These are phyloP conservation scores for Teunomyces gatunensis DNA, from an alignment of 805 yeast genomes.

Conservation along the genomic window DNA sequence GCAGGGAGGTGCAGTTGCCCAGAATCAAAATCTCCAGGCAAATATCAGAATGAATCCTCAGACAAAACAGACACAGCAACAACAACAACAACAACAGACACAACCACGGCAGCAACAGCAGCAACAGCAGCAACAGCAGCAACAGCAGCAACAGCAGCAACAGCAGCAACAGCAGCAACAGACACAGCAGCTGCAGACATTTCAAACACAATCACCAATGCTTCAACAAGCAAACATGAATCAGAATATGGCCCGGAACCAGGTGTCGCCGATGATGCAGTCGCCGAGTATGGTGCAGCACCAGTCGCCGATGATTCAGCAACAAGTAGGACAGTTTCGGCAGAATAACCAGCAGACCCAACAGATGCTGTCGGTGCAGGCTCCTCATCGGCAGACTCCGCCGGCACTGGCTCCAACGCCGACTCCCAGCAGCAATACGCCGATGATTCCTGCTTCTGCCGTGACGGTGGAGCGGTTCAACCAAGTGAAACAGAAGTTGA, in stretches of 20 bases:
- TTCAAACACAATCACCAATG: constrained; percentile 6
- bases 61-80: background rate
- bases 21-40: background rate
- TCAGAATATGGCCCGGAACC: constrained; percentile 8
- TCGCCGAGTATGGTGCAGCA: constrained; percentile 11
- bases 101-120: too few species aligned
- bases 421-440: constrained; percentile 5
- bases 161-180: constrained; percentile 3
- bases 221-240: constrained; percentile 8
- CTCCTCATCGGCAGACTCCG: background rate
- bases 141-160: constrained; percentile 27
- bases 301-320: constrained; percentile 6
- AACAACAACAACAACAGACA: constrained; percentile 6
- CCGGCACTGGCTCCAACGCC: constrained; percentile 1
- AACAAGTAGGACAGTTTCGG: constrained; percentile 9
- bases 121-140: constrained; percentile 20
- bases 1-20: constrained; percentile 13
- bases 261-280: constrained; percentile 9
- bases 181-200: constrained; percentile 5
- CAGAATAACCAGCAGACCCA: constrained; percentile 5
- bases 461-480: constrained; percentile 40
- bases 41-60: background rate
- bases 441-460: constrained; percentile 16
- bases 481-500: constrained; percentile 45
- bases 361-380: constrained; percentile 3